phyloP scores from a whole-genome alignment of 768 basidiomycete species.

The Suillus discolor region DNA sequence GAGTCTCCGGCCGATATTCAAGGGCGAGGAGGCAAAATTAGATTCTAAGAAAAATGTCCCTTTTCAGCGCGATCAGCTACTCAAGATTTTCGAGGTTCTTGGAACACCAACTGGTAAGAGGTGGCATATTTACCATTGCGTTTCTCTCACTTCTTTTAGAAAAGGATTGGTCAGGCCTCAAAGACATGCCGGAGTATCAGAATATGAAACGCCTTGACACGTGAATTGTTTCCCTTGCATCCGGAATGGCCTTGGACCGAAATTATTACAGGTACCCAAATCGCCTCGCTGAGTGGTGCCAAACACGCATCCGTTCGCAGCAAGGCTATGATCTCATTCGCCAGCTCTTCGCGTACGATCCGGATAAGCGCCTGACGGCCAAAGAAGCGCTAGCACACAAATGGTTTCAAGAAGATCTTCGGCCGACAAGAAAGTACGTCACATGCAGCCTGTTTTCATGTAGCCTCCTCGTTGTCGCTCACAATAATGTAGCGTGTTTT shows the following conservation, averaged over 20 bases:
- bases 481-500: slow-evolving; percentile 65
- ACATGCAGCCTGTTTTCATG: slow-evolving; percentile 3
- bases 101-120: slow-evolving; percentile 82
- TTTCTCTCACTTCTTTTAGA: slow-evolving; percentile 45
- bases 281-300: slow-evolving; percentile 77
- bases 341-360: slow-evolving; percentile 88
- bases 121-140: slow-evolving; percentile 3
- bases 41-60: slow-evolving; percentile 98
- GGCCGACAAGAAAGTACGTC: slow-evolving; percentile 82
- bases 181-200: slow-evolving; percentile 86
- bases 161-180: slow-evolving; percentile 84
- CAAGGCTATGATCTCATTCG: slow-evolving; percentile 84
- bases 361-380: slow-evolving; percentile 82
- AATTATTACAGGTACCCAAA: slow-evolving; percentile 53
- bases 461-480: background rate
- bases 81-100: slow-evolving; percentile 94
- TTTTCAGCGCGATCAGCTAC: slow-evolving; percentile 93
- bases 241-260: slow-evolving; percentile 6
- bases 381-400: slow-evolving; percentile 78
- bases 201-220: slow-evolving; percentile 79
- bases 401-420: slow-evolving; percentile 93
- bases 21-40: slow-evolving; percentile 97
- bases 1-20: slow-evolving; percentile 94
- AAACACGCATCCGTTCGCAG: slow-evolving; percentile 56
- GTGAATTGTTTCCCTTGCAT: slow-evolving; percentile 41